Evolutionary conservation across 768 basidiomycete species (phyloP), one percentile per base, ranked within the genome.

Genomic region (Podaxis mareebaensis): DNA sequence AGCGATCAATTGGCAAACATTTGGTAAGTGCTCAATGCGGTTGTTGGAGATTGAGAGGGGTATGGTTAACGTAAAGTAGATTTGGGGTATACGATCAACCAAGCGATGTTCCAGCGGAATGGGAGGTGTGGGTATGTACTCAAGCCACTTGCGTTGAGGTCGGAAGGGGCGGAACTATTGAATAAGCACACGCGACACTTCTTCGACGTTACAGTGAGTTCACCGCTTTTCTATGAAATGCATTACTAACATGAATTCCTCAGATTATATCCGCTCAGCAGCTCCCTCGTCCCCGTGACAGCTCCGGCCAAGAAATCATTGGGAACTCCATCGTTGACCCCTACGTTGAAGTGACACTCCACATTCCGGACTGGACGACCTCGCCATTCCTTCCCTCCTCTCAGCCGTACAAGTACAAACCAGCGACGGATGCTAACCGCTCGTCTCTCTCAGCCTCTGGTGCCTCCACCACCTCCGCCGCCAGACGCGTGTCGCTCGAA

Each of bases 1-100:
- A 0, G 95, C 96, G 7, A 82, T 99, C 60, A 99, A 99, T 74
- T 99, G 95, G 95, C 96, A 99, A 75, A 99, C 95, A 0, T 89
- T 89, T 67, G 95, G 95, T 96, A 70, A 60, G 88, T 79, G 0
- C 33, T 30, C 51, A 36, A 38, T 48, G 8, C 40, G 33, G 17
- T 10, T 28, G 42, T 42, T 49, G 8, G 36, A 7, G 28, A 4
- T 56, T 60, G 17, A 28, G 24, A 44, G 15, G 52, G 48, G 63
- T 42, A 6, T 13, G n/a, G n/a, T 20, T 24, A n/a, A 36, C 24
- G 10, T 10, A 24, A 44, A 58, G 13, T 17, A 95, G 95, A 98
- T 75, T 76, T 94, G 56, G 95, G 94, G 2, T 91, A 90, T 70
- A 88, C 90, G 79, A 93, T 98, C 73, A 99, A 97, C 70, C 87